Base-by-base conservation (phyloP, 2,329 filamentous ascomycete species). In the Sporothrix protearum region DNA sequence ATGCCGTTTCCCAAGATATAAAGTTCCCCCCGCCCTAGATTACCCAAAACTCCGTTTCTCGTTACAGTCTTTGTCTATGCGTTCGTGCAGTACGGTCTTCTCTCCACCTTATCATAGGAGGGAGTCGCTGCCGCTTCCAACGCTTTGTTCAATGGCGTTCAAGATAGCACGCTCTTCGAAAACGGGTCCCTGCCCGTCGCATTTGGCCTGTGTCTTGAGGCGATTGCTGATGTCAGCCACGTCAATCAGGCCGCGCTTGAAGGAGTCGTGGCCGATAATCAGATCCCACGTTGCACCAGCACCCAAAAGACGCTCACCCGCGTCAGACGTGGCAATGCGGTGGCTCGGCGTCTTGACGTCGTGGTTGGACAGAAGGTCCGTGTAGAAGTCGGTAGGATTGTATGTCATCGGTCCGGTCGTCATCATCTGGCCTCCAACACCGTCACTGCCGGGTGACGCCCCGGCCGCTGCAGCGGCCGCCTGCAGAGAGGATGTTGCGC, bases 251-350 rank as follows among this genome's bases (percentile, higher is more conserved):
- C 94, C 93, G 63, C 87, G 86, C 79, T 89, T 88, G 79, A 92
- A 96, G 9, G 94, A 81, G 7, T 92, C 88, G 80, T 97, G 93
- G 69, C 84, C 85, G 77, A 96, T 92, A 73, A 98, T 96, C 70
- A 94, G 84, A 77, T 97, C 94, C 95, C 95, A 98, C 0, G 94
- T 91, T 1, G 93, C 92, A 22, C 90, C 90, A 0, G 91, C 91
- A 49, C 91, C 91, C 7, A 96, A 84, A 16, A 96, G 82, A 39
- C 86, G 85, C 78, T 93, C 89, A 4, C 92, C 92, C 0, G 84
- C 82, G n/a, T 88, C 84, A 51, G 87, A 88, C 33, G 87, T 86
- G 39, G 88, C 86, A 74, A 94, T 86, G n/a, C 91, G 86, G 78
- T 94, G 91, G 73, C 86, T 88, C 0, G 87, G 88, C 1, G 83